Base-by-base conservation (phyloP, 768 basidiomycete species). In the Xerocomus brunneocitrinus region DNA sequence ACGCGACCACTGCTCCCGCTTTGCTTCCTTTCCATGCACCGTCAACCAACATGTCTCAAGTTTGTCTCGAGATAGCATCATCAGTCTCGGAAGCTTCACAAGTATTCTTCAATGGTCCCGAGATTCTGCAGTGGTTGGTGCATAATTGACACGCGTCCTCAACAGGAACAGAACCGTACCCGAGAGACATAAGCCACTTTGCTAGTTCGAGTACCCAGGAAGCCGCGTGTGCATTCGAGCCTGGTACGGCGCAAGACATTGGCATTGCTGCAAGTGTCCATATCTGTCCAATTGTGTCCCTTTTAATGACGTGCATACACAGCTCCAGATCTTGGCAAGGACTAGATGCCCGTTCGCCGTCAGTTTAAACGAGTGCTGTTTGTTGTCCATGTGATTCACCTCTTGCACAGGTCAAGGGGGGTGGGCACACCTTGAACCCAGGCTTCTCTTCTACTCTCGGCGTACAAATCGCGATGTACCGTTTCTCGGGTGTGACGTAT, bases 361-460 rank as follows among this genome's bases (percentile, higher is more conserved):
- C 48, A 51, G 74, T 58, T 19, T 22, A 9, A 35, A 28, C 4
- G 4, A 25, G 25, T 46, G 31, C 47, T 35, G n/a, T 25, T 46
- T 34, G 3, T 38, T 9, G 39, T 51, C 28, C 13, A 16, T 40
- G 25, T 5, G 16, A 34, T 47, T 62, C 45, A 56, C 49, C 28
- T 27, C 3, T 22, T 27, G 9, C 35, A 38, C 39, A 82, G 83
- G 76, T 85, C 49, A 85, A 83, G 63, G 78, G 82, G n/a, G 83
- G 81, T 14, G 83, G 84, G 0, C 83, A 85, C 62, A 54, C 77
- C 0, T 59, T 73, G 3, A 84, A 83, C 59, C 76, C 73, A 0
- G 77, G 77, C 2, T 84, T 83, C 54, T 82, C 82, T 0, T 85
- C 85, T 0, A 85, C 84, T 0, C 55, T 62, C 1, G 84, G 83